Conservation (phyloP, 1,284 basidiomycete genomes). For the Ceratobasidium sp. region DNA sequence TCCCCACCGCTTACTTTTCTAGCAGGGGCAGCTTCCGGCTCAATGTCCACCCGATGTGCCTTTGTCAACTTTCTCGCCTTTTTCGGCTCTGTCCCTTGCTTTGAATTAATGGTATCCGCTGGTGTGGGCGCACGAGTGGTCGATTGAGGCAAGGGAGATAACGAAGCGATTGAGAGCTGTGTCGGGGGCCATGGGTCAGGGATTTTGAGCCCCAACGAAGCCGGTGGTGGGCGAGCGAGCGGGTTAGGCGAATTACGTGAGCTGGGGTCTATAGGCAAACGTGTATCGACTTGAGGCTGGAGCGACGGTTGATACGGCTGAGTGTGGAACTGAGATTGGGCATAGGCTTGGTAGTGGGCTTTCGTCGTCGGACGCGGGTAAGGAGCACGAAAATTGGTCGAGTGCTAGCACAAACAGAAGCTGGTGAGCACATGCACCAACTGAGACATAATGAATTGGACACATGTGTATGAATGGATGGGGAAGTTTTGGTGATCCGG, state of each 20-base stretch:
- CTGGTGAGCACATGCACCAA: slow-evolving; percentile 6
- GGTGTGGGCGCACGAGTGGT: slow-evolving; percentile 25
- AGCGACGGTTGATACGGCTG: neutral
- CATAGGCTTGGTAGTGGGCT: slow-evolving; percentile 9
- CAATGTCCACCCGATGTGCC: slow-evolving; percentile 6
- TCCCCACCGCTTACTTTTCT: slow-evolving; percentile 24
- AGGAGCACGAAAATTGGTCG: slow-evolving; percentile 15
- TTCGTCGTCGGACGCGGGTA: slow-evolving; percentile 16
- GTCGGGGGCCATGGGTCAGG: slow-evolving; percentile 23
- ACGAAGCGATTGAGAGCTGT: slow-evolving; percentile 30
- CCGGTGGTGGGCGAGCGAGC: neutral
- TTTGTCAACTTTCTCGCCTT: slow-evolving; percentile 33
- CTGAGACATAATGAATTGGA: neutral
- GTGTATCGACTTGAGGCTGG: neutral
- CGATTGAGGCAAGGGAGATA: slow-evolving; percentile 18
- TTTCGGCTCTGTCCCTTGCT: slow-evolving; percentile 32
- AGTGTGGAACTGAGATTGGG: slow-evolving; percentile 11
- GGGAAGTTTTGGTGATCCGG: slow-evolving; percentile 6
- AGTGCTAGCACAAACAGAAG: slow-evolving; percentile 18
- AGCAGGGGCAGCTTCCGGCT: slow-evolving; percentile 4
- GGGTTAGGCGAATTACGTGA: neutral
- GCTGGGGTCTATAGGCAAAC: neutral
- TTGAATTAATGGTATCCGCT: slow-evolving; percentile 1
- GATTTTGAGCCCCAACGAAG: slow-evolving; percentile 11
- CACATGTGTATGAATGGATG: slow-evolving; percentile 10